Base-by-base conservation (phyloP, 129 eudicot species). In the Helichrysum umbraculigerum region DNA sequence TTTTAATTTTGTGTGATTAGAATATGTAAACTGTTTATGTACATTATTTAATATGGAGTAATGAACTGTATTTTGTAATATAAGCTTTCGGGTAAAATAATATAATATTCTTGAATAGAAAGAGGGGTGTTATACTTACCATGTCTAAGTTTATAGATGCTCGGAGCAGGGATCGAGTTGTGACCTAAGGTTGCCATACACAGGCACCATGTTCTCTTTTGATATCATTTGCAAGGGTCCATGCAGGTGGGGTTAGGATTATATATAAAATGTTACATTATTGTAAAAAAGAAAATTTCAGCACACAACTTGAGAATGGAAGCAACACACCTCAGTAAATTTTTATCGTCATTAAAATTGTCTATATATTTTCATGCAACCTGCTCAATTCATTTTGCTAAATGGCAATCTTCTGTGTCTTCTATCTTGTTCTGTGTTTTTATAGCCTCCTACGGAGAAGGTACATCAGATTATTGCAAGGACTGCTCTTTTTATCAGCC, bases 201-300 rank as follows among this genome's bases (percentile, higher is more conserved):
- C 85, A 73, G 96, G 92, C 95, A 87, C 92, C 93, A 87, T 90
- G 89, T 93, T 88, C 78, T 86, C 91, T 85, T 85, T 89, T 92
- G 97, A 89, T 89, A 82, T 86, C 94, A 83, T 90, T 88, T 74
- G 86, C 89, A 83, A 86, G 82, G 84, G 89, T 84, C 87, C 68
- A 70, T 88, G 91, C 96, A 95, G 99, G 99, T 95, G 97, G 99
- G 98, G 81, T 91, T 91, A 90, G 99, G 96, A 85, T 70, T 78
- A 72, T 85, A 76, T 76, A n/a, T n/a, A n/a, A n/a, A 83, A 76
- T 80, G 80, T 85, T 83, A 75, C 52, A 70, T 71, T 82, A 78
- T 78, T 75, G 61, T 84, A 77, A 59, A 60, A 85, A 61, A 85
- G 87, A 87, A 85, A 70, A 75, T 4, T 57, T 80, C 76, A 74